phyloP scores from a whole-genome alignment of 805 yeast species.

The Suhomyces sp. region DNA sequence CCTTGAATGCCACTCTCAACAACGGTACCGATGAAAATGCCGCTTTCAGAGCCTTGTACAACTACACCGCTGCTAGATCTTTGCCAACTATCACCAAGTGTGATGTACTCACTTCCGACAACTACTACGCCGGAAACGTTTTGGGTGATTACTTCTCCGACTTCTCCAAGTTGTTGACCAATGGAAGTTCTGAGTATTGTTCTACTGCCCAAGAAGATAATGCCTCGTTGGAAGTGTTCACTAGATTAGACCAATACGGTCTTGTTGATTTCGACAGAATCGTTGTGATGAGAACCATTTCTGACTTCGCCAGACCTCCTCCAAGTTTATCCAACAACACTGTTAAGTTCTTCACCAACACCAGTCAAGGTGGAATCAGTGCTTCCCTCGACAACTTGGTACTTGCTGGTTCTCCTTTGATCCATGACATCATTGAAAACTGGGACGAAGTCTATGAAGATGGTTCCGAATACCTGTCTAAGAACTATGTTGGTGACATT shows the following conservation, averaged over 20 bases:
- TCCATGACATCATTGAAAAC: constrained; percentile 51
- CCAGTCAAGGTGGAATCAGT: constrained; percentile 50
- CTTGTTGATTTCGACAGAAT: constrained; percentile 58
- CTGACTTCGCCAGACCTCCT: constrained; percentile 59
- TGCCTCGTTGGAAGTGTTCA: constrained; percentile 59
- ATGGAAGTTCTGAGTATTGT: constrained; percentile 59
- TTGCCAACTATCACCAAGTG: constrained; percentile 51
- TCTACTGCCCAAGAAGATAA: constrained; percentile 68
- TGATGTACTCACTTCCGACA: constrained; percentile 62
- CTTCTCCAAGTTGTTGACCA: constrained; percentile 50
- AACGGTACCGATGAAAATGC: constrained; percentile 48
- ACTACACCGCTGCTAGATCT: constrained; percentile 46
- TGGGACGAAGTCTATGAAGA: constrained; percentile 41
- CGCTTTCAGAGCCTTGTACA: constrained; percentile 48
- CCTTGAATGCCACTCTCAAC: constrained; percentile 41
- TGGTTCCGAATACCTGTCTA: constrained; percentile 39
- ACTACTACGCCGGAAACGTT: constrained; percentile 55
- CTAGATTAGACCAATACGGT: constrained; percentile 54
- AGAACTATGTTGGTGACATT: constrained; percentile 62
- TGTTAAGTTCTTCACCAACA: constrained; percentile 49
- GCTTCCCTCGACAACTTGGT: constrained; percentile 53
- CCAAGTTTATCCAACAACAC: constrained; percentile 42
- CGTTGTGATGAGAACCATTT: constrained; percentile 59
- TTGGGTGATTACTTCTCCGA: constrained; percentile 51
- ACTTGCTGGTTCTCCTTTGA: constrained; percentile 53